Base-by-base conservation (phyloP, 2,329 filamentous ascomycete genomes). In the Phaeoacremonium minimum region DNA sequence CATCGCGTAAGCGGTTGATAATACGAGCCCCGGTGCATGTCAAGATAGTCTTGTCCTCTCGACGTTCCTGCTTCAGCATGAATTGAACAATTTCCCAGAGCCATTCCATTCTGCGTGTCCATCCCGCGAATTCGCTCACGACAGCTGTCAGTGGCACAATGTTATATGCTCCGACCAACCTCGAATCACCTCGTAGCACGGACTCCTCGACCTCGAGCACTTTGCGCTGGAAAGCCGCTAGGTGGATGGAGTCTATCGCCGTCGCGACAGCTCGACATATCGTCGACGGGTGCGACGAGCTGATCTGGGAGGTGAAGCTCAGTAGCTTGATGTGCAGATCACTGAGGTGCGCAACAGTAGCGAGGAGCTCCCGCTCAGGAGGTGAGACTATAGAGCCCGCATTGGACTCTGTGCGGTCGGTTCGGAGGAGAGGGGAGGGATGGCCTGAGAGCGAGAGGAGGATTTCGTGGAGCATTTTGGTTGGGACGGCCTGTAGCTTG, bases 391-490 rank as follows among this genome's bases (percentile, higher is more conserved):
- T 57, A 50, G 67, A 58, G 52, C 63, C 18, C 30, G 43, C 38
- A 44, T 44, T 56, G 54, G 69, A 60, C 53, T 65, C 52, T 42
- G 69, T 56, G 51, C 66, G 50, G 45, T 68, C 58, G 49, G 66
- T 57, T 58, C 77, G 75, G 67, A 96, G 85, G 56, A 97, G 78
- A 48, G 89, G 85, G 46, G 91, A 96, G 46, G 87, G 85, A 66
- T 97, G 87, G 49, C 93, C 91, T 53, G 90, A 94, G 63, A 97
- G 82, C 61, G 90, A 91, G 63, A 98, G 83, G 63, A 97, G 81
- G 68, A 98, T 88, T 73, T 98, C 93, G 77, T 97, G 93, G 61
- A 98, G 86, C 93, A 98, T 98, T 48, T 48, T 50, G 48, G 36
- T 33, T n/a, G n/a, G n/a, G n/a, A n/a, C n/a, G n/a, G n/a, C n/a